Conservation (phyloP, 345 rosid genomes). For the Laguncularia racemosa region DNA sequence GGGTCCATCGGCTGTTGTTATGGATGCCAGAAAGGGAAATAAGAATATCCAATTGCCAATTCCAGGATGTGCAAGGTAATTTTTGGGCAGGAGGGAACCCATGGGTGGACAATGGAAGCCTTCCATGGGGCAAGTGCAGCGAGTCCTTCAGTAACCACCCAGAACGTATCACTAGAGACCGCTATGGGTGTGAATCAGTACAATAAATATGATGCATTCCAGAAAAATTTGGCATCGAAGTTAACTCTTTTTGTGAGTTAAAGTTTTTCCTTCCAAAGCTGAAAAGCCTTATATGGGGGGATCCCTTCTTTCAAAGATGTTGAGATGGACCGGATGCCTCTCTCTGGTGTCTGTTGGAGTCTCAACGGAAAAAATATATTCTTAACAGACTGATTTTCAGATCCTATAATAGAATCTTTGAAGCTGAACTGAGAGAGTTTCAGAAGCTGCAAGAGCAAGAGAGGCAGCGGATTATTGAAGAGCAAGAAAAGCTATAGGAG, state of each 20-base stretch:
- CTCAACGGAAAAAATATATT: slow-evolving; percentile 76
- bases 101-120: slow-evolving; percentile 52
- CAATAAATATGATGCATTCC: slow-evolving; percentile 32
- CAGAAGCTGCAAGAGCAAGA: slow-evolving; percentile 96
- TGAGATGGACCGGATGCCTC: slow-evolving; percentile 75
- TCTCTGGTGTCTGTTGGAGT: slow-evolving; percentile 56
- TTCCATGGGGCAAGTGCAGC: slow-evolving; percentile 42
- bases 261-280: slow-evolving; percentile 40
- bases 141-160: slow-evolving; percentile 36
- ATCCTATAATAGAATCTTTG: slow-evolving; percentile 93
- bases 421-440: slow-evolving; percentile 96
- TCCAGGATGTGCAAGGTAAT: slow-evolving; percentile 42
- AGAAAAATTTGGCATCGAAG: slow-evolving; percentile 30
- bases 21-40: slow-evolving; percentile 48
- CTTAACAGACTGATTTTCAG: slow-evolving; percentile 73
- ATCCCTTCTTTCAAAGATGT: slow-evolving; percentile 55
- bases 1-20: slow-evolving; percentile 35
- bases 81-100: slow-evolving; percentile 50
- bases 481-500: slow-evolving; percentile 80
- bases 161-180: slow-evolving; percentile 36
- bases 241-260: slow-evolving; percentile 38
- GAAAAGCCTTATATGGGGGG: slow-evolving; percentile 69
- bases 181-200: slow-evolving; percentile 40
- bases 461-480: slow-evolving; percentile 59
- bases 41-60: slow-evolving; percentile 33